Conservation (phyloP, 2,329 filamentous ascomycete species). For the Parastagonospora avenae region DNA sequence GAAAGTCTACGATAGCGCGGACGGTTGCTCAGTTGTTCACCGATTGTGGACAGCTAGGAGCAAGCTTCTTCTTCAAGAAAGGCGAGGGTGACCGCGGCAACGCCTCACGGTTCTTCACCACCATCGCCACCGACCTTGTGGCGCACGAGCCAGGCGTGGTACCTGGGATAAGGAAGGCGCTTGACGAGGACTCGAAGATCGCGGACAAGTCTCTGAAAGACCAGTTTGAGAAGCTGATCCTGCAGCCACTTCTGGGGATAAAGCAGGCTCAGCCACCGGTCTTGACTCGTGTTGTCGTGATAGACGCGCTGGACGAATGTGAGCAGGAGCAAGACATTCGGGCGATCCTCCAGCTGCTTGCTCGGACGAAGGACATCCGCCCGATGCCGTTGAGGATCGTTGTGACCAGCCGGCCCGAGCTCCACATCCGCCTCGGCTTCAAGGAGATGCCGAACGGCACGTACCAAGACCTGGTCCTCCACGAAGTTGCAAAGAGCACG, state of each 20-base stretch:
- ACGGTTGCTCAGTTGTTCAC: too few relatives aligned
- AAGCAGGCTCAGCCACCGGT: neutral
- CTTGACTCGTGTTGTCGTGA: slow-evolving; percentile 10
- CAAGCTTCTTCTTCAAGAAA: too few relatives aligned
- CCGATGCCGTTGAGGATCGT: slow-evolving; percentile 17
- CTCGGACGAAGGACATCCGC: slow-evolving; percentile 10
- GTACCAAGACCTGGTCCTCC: slow-evolving; percentile 21
- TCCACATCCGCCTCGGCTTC: slow-evolving; percentile 25
- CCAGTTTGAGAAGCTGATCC: slow-evolving; percentile 10
- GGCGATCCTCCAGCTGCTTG: slow-evolving; percentile 18
- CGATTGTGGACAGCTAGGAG: too few relatives aligned
- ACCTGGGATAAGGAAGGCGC: slow-evolving; percentile 10
- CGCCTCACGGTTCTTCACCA: slow-evolving; percentile 8
- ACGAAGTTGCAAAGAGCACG: slow-evolving; percentile 21
- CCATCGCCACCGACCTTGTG: slow-evolving; percentile 14
- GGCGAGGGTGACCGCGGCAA: neutral
- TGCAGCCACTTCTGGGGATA: slow-evolving; percentile 2
- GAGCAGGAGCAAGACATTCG: slow-evolving; percentile 12
- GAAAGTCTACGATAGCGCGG: too few relatives aligned
- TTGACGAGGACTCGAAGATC: slow-evolving; percentile 8
- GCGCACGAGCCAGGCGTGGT: slow-evolving; percentile 5
- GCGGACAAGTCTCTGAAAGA: slow-evolving; percentile 7
- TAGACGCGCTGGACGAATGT: too few relatives aligned
- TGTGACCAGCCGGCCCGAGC: slow-evolving; percentile 25
- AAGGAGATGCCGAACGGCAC: slow-evolving; percentile 15